These are phyloP conservation scores for Seiridium unicorne DNA, from an alignment of 2,329 filamentous ascomycete genomes.

Conservation along the genomic window DNA sequence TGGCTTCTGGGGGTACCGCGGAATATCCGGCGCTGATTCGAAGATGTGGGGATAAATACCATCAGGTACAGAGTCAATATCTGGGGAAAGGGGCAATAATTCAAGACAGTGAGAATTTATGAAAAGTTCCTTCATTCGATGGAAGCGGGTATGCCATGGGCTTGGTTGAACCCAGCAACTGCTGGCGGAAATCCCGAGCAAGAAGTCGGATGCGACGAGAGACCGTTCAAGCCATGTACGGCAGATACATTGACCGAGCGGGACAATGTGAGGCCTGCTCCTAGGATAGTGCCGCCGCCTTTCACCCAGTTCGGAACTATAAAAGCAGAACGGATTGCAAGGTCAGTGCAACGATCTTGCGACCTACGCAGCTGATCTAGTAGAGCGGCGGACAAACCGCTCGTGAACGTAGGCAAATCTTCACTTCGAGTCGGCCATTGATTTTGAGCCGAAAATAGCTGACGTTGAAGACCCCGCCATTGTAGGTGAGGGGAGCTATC, in stretches of 20 bases:
- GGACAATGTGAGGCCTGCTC: background rate
- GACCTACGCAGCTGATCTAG: background rate
- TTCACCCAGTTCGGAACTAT: background rate
- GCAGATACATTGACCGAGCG: background rate
- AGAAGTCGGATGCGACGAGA: background rate
- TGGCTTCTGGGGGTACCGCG: background rate
- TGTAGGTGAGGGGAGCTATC: background rate
- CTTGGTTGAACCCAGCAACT: background rate
- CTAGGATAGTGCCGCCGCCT: background rate
- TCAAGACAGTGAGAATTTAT: background rate
- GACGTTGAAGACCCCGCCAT: background rate
- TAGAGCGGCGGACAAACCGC: background rate
- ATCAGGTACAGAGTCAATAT: background rate
- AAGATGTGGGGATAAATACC: too few relatives aligned
- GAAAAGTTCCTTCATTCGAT: background rate
- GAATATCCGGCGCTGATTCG: too few relatives aligned
- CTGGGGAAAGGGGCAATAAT: background rate
- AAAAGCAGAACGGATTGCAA: background rate
- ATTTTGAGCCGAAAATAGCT: background rate
- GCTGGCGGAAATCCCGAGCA: slow-evolving; percentile 1
- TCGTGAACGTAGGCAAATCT: background rate
- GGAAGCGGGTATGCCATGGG: background rate
- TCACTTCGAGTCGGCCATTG: background rate
- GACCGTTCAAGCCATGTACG: background rate
- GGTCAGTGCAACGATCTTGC: background rate